Evolutionary conservation across 2,329 filamentous ascomycete species (phyloP).

Genomic region (Penicillium frequentans): DNA sequence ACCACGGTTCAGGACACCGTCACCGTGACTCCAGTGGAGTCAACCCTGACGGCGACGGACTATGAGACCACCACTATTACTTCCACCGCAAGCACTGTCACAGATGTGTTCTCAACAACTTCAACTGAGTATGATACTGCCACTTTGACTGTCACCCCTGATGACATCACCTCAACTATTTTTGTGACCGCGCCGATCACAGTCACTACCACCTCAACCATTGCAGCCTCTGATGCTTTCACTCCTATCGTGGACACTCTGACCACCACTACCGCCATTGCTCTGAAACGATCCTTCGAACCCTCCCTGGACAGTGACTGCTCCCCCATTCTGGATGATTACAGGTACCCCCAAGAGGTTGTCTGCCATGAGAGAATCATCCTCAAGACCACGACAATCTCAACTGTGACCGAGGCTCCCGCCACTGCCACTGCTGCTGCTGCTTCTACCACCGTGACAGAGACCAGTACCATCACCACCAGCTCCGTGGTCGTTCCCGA

Average conservation of each 20-base stretch:
- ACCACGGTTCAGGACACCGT: constrained; percentile 3
- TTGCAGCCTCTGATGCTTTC: background rate
- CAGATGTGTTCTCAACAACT: constrained; percentile 7
- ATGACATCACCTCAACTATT: background rate
- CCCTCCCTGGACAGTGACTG: background rate
- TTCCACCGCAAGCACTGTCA: constrained; percentile 2
- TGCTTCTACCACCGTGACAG: constrained; percentile 3
- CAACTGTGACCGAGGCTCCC: background rate
- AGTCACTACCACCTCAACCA: constrained; percentile 1
- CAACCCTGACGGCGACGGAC: constrained; percentile 1
- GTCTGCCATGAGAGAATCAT: constrained; percentile 5
- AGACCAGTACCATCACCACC: constrained; percentile 4
- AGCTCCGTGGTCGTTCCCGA: constrained; percentile 5
- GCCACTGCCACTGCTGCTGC: background rate
- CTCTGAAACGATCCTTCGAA: background rate
- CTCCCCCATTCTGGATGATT: constrained; percentile 3
- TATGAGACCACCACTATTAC: constrained; percentile 3
- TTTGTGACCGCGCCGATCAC: background rate
- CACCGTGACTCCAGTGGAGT: constrained; percentile 1
- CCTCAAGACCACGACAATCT: constrained; percentile 5
- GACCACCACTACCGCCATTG: background rate
- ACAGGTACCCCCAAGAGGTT: constrained; percentile 4
- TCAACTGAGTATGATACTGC: constrained; percentile 7
- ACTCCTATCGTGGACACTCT: constrained; percentile 6
- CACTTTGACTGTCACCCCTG: background rate